phyloP scores from a whole-genome alignment of 1,284 basidiomycete species.

The Boletus sp. region DNA sequence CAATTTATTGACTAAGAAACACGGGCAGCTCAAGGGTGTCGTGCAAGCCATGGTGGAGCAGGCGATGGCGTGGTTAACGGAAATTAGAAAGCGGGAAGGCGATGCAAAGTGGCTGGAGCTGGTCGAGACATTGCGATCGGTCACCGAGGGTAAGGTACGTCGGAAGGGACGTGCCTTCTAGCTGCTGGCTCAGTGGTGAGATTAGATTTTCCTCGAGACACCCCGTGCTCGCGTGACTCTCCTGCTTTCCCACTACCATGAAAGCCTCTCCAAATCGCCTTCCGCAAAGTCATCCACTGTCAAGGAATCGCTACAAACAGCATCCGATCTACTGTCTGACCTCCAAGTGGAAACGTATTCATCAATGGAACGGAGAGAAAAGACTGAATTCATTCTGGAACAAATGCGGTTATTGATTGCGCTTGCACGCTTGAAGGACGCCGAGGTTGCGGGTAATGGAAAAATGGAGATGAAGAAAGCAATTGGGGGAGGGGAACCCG shows the following conservation, averaged over 20 bases:
- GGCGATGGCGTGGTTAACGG: slow-evolving; percentile 75
- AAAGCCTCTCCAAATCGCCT: slow-evolving; percentile 50
- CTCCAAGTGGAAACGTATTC: slow-evolving; percentile 99
- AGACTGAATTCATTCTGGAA: slow-evolving; percentile 97
- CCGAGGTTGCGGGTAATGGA: slow-evolving; percentile 44
- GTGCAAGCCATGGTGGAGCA: slow-evolving; percentile 90
- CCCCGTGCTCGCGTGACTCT: slow-evolving; percentile 92
- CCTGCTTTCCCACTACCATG: slow-evolving; percentile 79
- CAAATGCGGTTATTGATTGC: slow-evolving; percentile 89
- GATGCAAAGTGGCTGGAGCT: slow-evolving; percentile 80
- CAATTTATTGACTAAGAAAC: slow-evolving; percentile 85
- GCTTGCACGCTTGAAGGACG: slow-evolving; percentile 70
- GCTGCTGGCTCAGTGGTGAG: slow-evolving; percentile 1
- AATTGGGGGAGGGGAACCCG: slow-evolving; percentile 67
- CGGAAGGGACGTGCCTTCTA: background rate
- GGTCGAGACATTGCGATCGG: slow-evolving; percentile 83
- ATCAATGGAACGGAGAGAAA: slow-evolving; percentile 96
- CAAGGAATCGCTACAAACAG: slow-evolving; percentile 71
- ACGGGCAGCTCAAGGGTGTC: slow-evolving; percentile 92
- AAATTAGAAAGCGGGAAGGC: slow-evolving; percentile 65
- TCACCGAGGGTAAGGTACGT: slow-evolving; percentile 92
- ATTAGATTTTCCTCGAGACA: slow-evolving; percentile 94
- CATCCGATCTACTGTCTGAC: slow-evolving; percentile 89
- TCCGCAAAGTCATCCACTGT: slow-evolving; percentile 43
- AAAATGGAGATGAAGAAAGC: slow-evolving; percentile 58